Conservation (phyloP, 1,139 yeast species). For the Pichia sp. region DNA sequence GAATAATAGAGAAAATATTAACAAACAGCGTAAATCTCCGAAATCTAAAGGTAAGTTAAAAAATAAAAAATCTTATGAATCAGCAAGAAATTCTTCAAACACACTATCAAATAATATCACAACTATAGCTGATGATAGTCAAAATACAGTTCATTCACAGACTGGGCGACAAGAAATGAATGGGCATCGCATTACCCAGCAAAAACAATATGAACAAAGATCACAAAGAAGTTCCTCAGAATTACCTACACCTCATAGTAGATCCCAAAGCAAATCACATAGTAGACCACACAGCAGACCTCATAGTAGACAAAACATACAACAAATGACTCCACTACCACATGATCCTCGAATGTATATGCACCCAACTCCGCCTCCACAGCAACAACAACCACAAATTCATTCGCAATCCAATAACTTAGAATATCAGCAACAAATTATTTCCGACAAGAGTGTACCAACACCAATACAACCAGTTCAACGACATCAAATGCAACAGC, state of each 20-base stretch:
- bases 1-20: not conserved
- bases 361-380: not conserved
- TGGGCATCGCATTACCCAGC: not conserved
- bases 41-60: not conserved
- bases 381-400: not conserved
- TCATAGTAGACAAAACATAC: not conserved
- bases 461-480: not conserved
- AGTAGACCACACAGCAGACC: no score
- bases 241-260: not conserved
- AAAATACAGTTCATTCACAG: not conserved
- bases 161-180: not conserved
- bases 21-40: not conserved
- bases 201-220: not conserved
- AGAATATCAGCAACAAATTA: not conserved
- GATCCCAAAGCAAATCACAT: no score
- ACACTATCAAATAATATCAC: not conserved
- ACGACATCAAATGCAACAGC: conserved; percentile 1
- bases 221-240: not conserved
- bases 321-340: not conserved
- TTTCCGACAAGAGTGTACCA: not conserved
- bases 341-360: not conserved
- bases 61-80: not conserved
- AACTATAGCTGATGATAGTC: no score
- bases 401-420: not conserved
- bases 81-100: not conserved